Evolutionary conservation across 768 basidiomycete species (phyloP).

Genomic region (Tephrocybe sp.): DNA sequence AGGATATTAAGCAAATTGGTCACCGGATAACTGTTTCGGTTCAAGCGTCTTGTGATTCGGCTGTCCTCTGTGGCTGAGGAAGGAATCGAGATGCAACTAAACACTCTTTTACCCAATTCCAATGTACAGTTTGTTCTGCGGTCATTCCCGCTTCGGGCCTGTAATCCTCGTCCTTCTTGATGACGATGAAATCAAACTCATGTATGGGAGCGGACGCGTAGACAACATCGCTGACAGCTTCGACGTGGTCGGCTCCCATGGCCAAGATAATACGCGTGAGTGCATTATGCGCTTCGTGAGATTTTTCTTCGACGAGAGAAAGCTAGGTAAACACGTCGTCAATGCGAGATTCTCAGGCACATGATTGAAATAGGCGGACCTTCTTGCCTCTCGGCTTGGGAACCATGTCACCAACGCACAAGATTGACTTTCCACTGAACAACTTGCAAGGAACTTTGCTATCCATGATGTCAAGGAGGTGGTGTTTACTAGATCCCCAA

Average conservation of each 20-base stretch:
- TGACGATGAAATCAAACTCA: conserved; percentile 62
- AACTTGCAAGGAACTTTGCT: conserved; percentile 58
- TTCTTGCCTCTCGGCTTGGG: conserved; percentile 43
- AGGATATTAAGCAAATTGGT: conserved; percentile 2
- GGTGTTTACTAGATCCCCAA: conserved; percentile 50
- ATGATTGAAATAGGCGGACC: conserved; percentile 22
- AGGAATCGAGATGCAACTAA: conserved; percentile 61
- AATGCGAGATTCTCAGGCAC: conserved; percentile 4
- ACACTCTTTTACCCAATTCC: conserved; percentile 79
- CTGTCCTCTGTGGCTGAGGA: conserved; percentile 31
- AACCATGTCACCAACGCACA: conserved; percentile 65
- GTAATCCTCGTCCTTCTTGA: conserved; percentile 46
- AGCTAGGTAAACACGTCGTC: conserved; percentile 18
- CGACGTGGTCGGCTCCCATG: conserved; percentile 76
- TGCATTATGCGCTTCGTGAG: conserved; percentile 40
- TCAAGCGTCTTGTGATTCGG: conserved; percentile 20
- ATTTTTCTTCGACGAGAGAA: conserved; percentile 28
- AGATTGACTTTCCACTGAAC: conserved; percentile 51
- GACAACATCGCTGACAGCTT: conserved; percentile 54
- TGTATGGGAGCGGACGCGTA: conserved; percentile 35
- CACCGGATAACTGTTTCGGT: not conserved
- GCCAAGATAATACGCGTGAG: conserved; percentile 69
- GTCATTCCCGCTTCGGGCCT: conserved; percentile 23
- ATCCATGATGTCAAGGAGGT: conserved; percentile 58
- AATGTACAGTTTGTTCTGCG: conserved; percentile 40